Evolutionary conservation across 1,284 basidiomycete species (phyloP), one percentile per base, ranked within the genome.

Genomic region (Lentinula novae-zelandiae): DNA sequence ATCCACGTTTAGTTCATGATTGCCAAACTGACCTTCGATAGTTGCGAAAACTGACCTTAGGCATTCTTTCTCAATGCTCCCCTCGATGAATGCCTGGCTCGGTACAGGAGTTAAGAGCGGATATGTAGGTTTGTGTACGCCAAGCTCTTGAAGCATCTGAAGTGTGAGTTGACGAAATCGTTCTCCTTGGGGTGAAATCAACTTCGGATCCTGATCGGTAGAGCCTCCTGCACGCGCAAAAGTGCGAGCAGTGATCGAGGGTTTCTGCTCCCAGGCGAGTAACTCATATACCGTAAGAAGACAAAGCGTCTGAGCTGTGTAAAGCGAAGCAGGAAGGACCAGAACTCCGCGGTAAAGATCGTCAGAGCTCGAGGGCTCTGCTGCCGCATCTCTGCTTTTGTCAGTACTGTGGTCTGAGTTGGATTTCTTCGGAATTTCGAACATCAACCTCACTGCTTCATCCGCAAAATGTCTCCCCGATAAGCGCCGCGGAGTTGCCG

Each of bases 391-490:
- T 27, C 22, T 34, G 31, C 13, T 31, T 27, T 53, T 17, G 6
- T 39, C 53, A 2, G 31, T 33, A 13, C 44, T 20, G 27, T 10
- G 20, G 1, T 20, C 39, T 20, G 15, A 31, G 5, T 27, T n/a
- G 6, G 31, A 51, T 10, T 51, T 58, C 4, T 38, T 48, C 3
- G 50, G 78, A n/a, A 20, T 17, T 62, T 83, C 82, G 65, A 82
- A 83, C 50, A 82, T 75, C 46, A 90, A 74, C 49, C 81, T 78
- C 34, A 84, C 82, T 27, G 89, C 89, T 66, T 85, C 85, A 63
- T 85, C 78, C 56, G 87, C 87, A 67, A 90, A 92, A 5, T 73
- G 78, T 62, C 82, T 81, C n/a, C 90, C 90, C 3, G 88, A 84
- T 46, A 83, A 80, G 63, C 89, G 87, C 57, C 82, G 72, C 33